Evolutionary conservation across 768 basidiomycete species (phyloP).

Genomic region (Leccinellum albellum): DNA sequence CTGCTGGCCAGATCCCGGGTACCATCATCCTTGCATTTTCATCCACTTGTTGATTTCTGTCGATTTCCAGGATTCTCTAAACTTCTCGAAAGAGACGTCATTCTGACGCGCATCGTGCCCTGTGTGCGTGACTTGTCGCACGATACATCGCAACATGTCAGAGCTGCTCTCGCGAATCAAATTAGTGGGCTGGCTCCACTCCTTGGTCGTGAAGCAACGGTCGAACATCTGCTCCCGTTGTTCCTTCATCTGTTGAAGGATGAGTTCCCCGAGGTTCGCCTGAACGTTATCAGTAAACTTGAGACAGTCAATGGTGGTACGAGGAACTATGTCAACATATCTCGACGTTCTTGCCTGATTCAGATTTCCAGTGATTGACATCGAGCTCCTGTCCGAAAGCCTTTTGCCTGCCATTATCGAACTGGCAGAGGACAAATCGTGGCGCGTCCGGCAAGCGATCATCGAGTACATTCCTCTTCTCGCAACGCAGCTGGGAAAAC

Average conservation of each 20-base stretch:
- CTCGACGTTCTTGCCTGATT: constrained; percentile 7
- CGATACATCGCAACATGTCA: constrained; percentile 94
- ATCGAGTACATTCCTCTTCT: constrained; percentile 99
- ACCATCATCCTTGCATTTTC: constrained; percentile 14
- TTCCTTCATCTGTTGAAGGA: constrained; percentile 97
- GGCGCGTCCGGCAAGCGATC: constrained; percentile 99
- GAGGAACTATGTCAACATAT: constrained; percentile 21
- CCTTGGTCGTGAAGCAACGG: constrained; percentile 88
- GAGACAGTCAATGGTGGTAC: constrained; percentile 90
- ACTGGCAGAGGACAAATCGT: constrained; percentile 98
- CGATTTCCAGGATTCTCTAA: constrained; percentile 80
- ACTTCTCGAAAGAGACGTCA: constrained; percentile 88
- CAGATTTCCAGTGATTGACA: constrained; percentile 79
- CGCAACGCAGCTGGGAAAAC: constrained; percentile 93
- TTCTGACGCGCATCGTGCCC: constrained; percentile 88
- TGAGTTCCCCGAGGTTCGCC: constrained; percentile 95
- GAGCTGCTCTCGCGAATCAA: constrained; percentile 92
- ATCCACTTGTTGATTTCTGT: constrained; percentile 7
- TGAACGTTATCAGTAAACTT: constrained; percentile 98
- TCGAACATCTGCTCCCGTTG: constrained; percentile 93
- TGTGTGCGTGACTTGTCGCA: constrained; percentile 92
- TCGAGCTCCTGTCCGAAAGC: constrained; percentile 89
- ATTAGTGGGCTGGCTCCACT: constrained; percentile 95
- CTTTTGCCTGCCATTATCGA: constrained; percentile 97
- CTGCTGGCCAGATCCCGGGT: constrained; percentile 96